Evolutionary conservation across 768 basidiomycete species (phyloP).

Genomic region (Lyophyllum atratum): DNA sequence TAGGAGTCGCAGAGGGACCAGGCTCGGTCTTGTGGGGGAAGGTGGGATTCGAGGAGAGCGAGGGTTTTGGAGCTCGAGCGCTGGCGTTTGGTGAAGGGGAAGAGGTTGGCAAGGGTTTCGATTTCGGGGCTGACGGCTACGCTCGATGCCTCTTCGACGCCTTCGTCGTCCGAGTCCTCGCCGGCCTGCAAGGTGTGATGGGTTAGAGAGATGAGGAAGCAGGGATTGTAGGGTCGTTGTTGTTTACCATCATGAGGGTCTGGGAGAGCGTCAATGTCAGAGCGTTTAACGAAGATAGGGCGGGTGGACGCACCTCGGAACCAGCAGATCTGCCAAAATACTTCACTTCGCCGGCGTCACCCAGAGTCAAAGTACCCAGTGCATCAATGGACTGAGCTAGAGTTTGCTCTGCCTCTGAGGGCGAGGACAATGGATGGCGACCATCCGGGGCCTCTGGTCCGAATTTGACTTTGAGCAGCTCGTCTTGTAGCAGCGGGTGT

Average conservation of each 20-base stretch:
- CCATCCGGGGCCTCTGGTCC: slow-evolving; percentile 49
- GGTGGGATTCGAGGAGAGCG: slow-evolving; percentile 36
- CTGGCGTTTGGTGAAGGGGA: slow-evolving; percentile 39
- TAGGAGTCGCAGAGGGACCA: slow-evolving; percentile 41
- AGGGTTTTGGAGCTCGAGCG: slow-evolving; percentile 30
- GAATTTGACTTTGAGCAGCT: slow-evolving; percentile 57
- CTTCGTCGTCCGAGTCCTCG: slow-evolving; percentile 29
- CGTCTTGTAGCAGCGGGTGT: slow-evolving; percentile 60
- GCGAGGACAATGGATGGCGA: slow-evolving; percentile 11
- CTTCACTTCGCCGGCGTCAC: slow-evolving; percentile 59
- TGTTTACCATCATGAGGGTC: slow-evolving; percentile 43
- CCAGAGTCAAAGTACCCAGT: slow-evolving; percentile 64
- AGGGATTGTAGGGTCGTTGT: no score
- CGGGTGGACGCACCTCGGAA: slow-evolving; percentile 46
- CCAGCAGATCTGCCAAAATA: slow-evolving; percentile 69
- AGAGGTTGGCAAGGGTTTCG: slow-evolving; percentile 38
- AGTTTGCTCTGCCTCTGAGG: slow-evolving; percentile 33
- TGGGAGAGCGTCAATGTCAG: slow-evolving; percentile 11
- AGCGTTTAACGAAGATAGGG: background rate
- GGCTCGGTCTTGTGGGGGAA: slow-evolving; percentile 49
- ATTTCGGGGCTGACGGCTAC: slow-evolving; percentile 30
- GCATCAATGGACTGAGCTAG: slow-evolving; percentile 48
- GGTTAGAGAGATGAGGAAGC: background rate
- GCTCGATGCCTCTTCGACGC: slow-evolving; percentile 17
- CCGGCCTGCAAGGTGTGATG: slow-evolving; percentile 24